phyloP scores from a whole-genome alignment of 2,329 filamentous ascomycete genomes.

The Colletotrichum sp. region DNA sequence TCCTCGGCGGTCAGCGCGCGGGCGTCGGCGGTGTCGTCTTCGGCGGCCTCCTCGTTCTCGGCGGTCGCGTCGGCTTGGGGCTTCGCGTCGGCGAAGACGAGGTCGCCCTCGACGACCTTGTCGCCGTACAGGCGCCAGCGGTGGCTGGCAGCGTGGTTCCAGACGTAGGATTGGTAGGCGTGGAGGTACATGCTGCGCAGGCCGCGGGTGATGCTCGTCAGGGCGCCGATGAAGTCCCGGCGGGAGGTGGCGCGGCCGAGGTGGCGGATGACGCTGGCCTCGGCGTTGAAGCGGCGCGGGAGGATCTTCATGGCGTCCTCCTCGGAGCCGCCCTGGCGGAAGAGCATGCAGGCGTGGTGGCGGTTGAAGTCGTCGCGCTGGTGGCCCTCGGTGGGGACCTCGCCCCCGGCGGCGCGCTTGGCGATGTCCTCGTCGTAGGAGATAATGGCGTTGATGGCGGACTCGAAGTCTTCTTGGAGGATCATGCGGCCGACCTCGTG shows the following conservation, averaged over 20 bases:
- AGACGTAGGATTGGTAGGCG: constrained; percentile 93
- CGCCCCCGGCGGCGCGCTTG: constrained; percentile 41
- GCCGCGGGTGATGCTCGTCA: constrained; percentile 80
- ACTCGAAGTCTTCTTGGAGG: constrained; percentile 80
- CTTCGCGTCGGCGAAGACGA: constrained; percentile 65
- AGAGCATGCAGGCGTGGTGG: constrained; percentile 78
- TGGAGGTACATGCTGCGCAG: constrained; percentile 95
- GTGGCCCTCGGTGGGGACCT: constrained; percentile 50
- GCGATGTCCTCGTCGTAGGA: constrained; percentile 70
- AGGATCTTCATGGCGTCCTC: constrained; percentile 69
- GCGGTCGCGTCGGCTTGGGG: constrained; percentile 52
- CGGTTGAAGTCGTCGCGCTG: constrained; percentile 80
- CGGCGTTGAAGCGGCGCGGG: constrained; percentile 82
- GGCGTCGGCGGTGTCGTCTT: constrained; percentile 61
- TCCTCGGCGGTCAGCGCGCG: constrained; percentile 80
- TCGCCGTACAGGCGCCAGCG: constrained; percentile 79
- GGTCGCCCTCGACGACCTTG: constrained; percentile 81
- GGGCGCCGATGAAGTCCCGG: constrained; percentile 80
- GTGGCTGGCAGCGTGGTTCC: constrained; percentile 85
- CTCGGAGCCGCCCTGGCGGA: constrained; percentile 62
- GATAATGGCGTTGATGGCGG: constrained; percentile 79
- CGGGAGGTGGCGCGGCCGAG: constrained; percentile 58
- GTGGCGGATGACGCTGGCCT: constrained; percentile 79
- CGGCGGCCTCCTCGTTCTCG: constrained; percentile 62
- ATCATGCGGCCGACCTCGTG: constrained; percentile 86